These are phyloP conservation scores for Phialophora verrucosa DNA, from an alignment of 2,329 filamentous ascomycete genomes.

Conservation along the genomic window DNA sequence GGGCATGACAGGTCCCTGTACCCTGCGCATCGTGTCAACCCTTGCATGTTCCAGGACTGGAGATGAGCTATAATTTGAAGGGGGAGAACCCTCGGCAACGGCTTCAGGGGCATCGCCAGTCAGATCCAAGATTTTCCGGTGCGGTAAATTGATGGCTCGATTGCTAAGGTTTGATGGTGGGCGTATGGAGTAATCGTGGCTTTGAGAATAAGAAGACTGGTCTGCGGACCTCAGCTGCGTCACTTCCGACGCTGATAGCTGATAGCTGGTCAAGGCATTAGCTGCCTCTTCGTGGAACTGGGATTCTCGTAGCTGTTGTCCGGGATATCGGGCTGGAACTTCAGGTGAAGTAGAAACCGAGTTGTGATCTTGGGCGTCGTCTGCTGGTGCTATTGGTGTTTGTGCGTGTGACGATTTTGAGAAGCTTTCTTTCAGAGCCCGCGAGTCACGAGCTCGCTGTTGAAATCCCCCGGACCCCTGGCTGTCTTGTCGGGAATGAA, in stretches of 20 bases:
- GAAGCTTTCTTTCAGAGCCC: not conserved
- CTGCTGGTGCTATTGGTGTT: not conserved
- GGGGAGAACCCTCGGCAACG: slow-evolving; percentile 22
- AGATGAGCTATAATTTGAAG: slow-evolving; percentile 28
- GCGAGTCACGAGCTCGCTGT: slow-evolving; percentile 6
- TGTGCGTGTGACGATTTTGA: not conserved
- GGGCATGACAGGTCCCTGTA: slow-evolving; percentile 13
- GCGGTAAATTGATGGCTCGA: slow-evolving; percentile 29
- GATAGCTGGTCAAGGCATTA: slow-evolving; percentile 23
- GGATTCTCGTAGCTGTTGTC: not conserved
- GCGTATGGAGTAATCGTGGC: slow-evolving; percentile 20
- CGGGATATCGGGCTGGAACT: not conserved
- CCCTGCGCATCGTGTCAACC: slow-evolving; percentile 23
- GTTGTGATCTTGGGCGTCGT: not conserved
- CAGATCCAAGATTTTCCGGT: slow-evolving; percentile 38
- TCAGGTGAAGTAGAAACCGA: not conserved
- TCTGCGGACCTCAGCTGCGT: slow-evolving; percentile 12
- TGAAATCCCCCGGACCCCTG: slow-evolving; percentile 12
- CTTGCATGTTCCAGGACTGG: slow-evolving; percentile 32
- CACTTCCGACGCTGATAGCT: slow-evolving; percentile 29
- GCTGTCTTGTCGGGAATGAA: slow-evolving; percentile 19
- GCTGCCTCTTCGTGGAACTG: not conserved
- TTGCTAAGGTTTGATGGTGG: slow-evolving; percentile 32
- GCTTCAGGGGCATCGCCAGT: slow-evolving; percentile 35
- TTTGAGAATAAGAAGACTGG: slow-evolving; percentile 14